Base-by-base conservation (phyloP, 371 early-diverging fungal species). In the Lichtheimia ramosa region DNA sequence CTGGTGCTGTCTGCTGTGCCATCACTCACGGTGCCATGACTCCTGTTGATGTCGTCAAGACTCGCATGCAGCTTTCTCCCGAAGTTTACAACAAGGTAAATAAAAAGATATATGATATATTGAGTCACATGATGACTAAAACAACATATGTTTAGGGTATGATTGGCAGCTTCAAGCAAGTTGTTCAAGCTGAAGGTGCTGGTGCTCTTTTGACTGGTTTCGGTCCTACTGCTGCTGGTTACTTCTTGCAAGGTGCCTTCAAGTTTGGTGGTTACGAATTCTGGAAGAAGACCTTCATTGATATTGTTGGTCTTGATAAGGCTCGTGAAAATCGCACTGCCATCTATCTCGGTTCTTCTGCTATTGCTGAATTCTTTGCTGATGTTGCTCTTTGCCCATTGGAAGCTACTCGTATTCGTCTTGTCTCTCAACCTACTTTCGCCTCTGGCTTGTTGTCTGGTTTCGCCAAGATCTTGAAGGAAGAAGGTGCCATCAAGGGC, bases 211-310 rank as follows among this genome's bases (percentile, higher is more conserved):
- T 84, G 71, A 94, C 91, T 63, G 95, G 95, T 64, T 88, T 89
- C 71, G 89, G 87, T 61, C 94, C 96, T 43, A 94, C 94, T 53
- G 74, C 76, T 63, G 75, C 88, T 52, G 94, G 94, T 70, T 93
- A 95, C 88, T 92, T 89, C 79, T 76, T 89, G 63, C 95, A 95
- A 71, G 95, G 95, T 69, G 88, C 88, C 63, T 88, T 91, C 85
- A 95, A 95, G 86, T 95, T 90, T 65, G 96, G 96, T 69, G 87
- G 88, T 76, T 92, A 92, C 71, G 96, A 95, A 76, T 84, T 91
- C 79, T 92, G 86, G 84, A 92, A 92, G 81, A 90, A 92, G 85
- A 83, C 83, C 61, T 76, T 84, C 79, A 85, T 89, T 61, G 89
- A 88, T 58, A 3, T 74, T 24, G 66, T 88, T 46, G 95, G 95